Conservation (phyloP, 176 grass and related monocot genomes). For the Echinochloa phyllopogon region DNA sequence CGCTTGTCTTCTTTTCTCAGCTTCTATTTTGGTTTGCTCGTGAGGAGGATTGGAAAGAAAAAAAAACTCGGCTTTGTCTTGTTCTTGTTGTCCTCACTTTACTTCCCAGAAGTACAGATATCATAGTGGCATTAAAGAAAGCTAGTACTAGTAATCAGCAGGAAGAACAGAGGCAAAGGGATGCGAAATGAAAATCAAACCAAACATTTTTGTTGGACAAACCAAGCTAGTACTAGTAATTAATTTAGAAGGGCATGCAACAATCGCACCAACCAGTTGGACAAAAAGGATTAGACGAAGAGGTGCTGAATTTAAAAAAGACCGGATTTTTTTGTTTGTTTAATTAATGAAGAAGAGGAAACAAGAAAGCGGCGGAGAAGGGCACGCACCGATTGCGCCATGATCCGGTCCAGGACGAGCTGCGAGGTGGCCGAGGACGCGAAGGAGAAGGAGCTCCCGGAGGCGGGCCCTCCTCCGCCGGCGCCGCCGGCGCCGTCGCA, state of each 20-base stretch:
- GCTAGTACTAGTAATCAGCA: not conserved
- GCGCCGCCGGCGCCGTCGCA: slow-evolving; percentile 17
- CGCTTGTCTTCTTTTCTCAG: not conserved
- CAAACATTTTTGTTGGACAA: too few relatives aligned
- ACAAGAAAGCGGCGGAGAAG: not conserved
- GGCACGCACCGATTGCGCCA: slow-evolving; percentile 79
- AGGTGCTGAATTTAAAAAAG: slow-evolving; percentile 26
- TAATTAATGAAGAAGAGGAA: not conserved
- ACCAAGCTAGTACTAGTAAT: too few relatives aligned
- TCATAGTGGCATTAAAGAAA: slow-evolving; percentile 41
- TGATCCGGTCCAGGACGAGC: slow-evolving; percentile 89
- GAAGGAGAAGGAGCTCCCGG: slow-evolving; percentile 90
- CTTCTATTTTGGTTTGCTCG: not conserved
- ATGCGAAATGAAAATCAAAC: slow-evolving; percentile 42
- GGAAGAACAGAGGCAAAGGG: not conserved
- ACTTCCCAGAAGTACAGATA: slow-evolving; percentile 10
- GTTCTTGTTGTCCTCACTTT: slow-evolving; percentile 47
- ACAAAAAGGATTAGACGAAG: not conserved
- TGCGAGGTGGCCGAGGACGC: slow-evolving; percentile 87
- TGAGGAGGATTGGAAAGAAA: not conserved
- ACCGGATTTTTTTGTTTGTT: slow-evolving; percentile 32
- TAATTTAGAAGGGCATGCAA: not conserved
- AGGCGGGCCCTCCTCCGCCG: not conserved
- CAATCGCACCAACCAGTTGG: not conserved
- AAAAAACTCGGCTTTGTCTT: slow-evolving; percentile 32